These are phyloP conservation scores for Fusarium floridanum DNA, from an alignment of 2,329 filamentous ascomycete genomes.

Conservation along the genomic window DNA sequence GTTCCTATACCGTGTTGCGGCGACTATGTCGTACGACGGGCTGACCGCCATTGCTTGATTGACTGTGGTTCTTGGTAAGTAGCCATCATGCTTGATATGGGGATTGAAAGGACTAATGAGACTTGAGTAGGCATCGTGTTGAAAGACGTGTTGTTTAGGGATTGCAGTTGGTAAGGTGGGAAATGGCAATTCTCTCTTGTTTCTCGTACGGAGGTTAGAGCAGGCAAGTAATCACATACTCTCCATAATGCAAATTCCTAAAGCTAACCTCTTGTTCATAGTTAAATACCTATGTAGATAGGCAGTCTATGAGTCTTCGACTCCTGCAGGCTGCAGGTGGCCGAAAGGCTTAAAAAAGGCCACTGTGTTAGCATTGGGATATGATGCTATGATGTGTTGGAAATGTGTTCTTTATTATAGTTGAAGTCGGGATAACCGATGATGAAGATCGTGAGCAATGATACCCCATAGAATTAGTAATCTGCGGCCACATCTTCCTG, in stretches of 20 bases:
- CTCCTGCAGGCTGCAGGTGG: background rate
- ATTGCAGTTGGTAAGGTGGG: background rate
- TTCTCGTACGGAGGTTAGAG: background rate
- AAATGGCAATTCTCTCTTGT: background rate
- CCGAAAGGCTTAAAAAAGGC: background rate
- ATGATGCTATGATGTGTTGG: no score
- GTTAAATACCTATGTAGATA: background rate
- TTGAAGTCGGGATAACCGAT: background rate
- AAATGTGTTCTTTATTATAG: background rate
- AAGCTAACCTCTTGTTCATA: background rate
- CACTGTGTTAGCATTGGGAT: background rate
- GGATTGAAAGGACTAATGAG: background rate
- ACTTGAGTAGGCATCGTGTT: background rate
- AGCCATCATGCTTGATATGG: background rate
- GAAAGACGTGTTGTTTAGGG: background rate
- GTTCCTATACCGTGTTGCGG: background rate
- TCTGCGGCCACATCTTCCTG: background rate
- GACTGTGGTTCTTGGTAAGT: background rate
- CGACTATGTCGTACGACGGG: no score
- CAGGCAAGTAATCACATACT: background rate
- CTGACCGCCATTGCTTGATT: no score
- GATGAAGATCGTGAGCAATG: background rate
- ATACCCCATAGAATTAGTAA: conserved; percentile 4
- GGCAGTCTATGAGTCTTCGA: background rate
- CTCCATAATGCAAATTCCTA: background rate